Conservation (phyloP, 257 asterid genomes). For the Nicotiana tabacum region DNA sequence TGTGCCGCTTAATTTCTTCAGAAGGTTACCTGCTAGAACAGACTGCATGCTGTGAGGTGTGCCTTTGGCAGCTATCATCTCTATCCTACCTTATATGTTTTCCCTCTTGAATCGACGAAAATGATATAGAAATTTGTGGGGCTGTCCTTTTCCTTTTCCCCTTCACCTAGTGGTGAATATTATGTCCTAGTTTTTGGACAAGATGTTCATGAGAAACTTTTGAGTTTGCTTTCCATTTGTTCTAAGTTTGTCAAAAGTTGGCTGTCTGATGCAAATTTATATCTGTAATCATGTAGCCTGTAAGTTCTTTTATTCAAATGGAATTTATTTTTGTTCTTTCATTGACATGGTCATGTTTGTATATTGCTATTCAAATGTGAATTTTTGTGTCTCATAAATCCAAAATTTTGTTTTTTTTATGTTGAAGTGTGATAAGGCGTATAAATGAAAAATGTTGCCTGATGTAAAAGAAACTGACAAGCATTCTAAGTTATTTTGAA, state of each 20-base stretch:
- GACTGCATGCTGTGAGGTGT: slow-evolving; percentile 41
- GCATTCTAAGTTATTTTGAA: neutral
- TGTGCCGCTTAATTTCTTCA: slow-evolving; percentile 40
- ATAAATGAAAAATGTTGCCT: too few species aligned
- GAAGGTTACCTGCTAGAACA: slow-evolving; percentile 52
- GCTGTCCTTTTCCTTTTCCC: slow-evolving; percentile 1
- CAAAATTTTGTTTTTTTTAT: neutral
- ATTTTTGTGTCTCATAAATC: neutral
- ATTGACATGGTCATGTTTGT: neutral
- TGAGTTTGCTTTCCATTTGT: slow-evolving; percentile 25
- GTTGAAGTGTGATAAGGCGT: too few species aligned
- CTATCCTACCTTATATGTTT: neutral
- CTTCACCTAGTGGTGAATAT: slow-evolving; percentile 18
- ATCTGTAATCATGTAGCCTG: neutral
- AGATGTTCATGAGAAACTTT: slow-evolving; percentile 12
- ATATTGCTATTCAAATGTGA: neutral
- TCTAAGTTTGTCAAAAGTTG: slow-evolving; percentile 17
- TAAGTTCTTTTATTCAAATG: neutral
- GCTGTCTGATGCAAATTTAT: slow-evolving; percentile 16
- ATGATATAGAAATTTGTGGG: slow-evolving; percentile 13
- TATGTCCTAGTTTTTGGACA: slow-evolving; percentile 21
- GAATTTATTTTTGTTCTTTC: neutral
- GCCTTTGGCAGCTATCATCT: neutral
- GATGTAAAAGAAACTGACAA: neutral
- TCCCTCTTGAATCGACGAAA: neutral